These are phyloP conservation scores for Penicillium waksmanii DNA, from an alignment of 495 filamentous ascomycete genomes.

Conservation along the genomic window DNA sequence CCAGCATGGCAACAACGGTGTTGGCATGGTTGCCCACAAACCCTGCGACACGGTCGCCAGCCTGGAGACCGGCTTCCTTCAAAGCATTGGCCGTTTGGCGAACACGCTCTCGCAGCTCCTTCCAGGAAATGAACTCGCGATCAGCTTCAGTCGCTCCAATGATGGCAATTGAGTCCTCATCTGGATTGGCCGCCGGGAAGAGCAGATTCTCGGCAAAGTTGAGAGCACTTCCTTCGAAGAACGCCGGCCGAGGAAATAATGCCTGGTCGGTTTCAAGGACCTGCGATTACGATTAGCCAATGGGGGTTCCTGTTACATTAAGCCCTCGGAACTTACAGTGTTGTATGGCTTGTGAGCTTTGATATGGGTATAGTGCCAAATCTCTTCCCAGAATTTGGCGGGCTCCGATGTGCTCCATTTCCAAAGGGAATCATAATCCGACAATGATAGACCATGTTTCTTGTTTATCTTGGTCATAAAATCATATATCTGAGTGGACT, in stretches of 20 bases:
- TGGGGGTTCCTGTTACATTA: too few relatives aligned
- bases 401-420: constrained; percentile 82
- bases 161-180: constrained; percentile 63
- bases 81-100: constrained; percentile 72
- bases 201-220: constrained; percentile 95
- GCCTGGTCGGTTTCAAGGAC: constrained; percentile 65
- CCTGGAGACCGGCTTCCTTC: constrained; percentile 61
- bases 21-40: constrained; percentile 87
- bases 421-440: constrained; percentile 71
- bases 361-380: constrained; percentile 81
- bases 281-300: constrained; percentile 39
- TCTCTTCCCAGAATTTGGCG: constrained; percentile 78
- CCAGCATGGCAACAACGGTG: constrained; percentile 84
- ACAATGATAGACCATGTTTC: constrained; percentile 64
- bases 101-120: constrained; percentile 76
- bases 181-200: constrained; percentile 64
- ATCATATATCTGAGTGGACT: constrained; percentile 67
- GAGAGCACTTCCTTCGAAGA: constrained; percentile 76
- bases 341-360: constrained; percentile 66
- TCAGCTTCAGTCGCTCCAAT: constrained; percentile 74
- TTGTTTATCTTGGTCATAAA: constrained; percentile 71
- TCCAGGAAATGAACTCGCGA: constrained; percentile 76
- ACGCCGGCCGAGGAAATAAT: constrained; percentile 84
- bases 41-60: constrained; percentile 77
- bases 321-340: constrained; percentile 47